Evolutionary conservation across 2,329 filamentous ascomycete genomes (phyloP), one percentile per base, ranked within the genome.

Genomic region (Curvularia sp.): DNA sequence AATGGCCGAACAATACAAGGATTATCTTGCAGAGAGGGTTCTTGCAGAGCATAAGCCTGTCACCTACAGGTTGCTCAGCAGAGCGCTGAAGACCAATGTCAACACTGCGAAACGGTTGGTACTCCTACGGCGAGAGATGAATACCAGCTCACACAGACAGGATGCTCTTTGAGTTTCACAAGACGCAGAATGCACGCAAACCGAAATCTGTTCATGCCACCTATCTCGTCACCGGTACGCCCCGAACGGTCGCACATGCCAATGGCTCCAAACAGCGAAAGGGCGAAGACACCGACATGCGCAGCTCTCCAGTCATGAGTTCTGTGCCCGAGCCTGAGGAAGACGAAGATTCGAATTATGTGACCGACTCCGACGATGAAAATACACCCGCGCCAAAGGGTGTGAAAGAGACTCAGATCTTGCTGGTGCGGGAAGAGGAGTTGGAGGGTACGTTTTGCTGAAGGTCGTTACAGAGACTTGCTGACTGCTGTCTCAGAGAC

Each of bases 151-250:
- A 77, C 47, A 5, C 58, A 20, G 33, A 1, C 38, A 96, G 89
- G 76, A 96, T 95, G 86, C 86, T 93, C 15, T 96, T 87, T 77
- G 91, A 96, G 31, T 98, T 96, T 67, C 87, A 97, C 75, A 83
- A 84, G 62, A 86, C 83, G 56, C 90, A 96, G 74, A 96, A 93
- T 76, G 83, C 81, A 54, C 91, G 89, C 76, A 89, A 88, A 60
- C 84, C 90, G 0, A 85, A 87, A 22, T 89, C 87, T 26, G 82
- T 97, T n/a, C 87, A 96, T 79, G 95, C 94, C 44, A 97, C 93
- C n/a, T 99, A 97, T 78, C 81, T 97, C 49, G 75, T 99, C 46
- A 90, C 88, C 50, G 95, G 94, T 39, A 85, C 81, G 22, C 89
- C 86, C 69, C 82, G 78, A 53, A 44, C 38, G 13, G 15, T 54